A percentile compares a stretch with the other conserved stretches of the same genome.
These are phyloP conservation scores for Articulospora tetracladia DNA, from an alignment of 495 filamentous ascomycete species.

Conservation along the genomic window DNA sequence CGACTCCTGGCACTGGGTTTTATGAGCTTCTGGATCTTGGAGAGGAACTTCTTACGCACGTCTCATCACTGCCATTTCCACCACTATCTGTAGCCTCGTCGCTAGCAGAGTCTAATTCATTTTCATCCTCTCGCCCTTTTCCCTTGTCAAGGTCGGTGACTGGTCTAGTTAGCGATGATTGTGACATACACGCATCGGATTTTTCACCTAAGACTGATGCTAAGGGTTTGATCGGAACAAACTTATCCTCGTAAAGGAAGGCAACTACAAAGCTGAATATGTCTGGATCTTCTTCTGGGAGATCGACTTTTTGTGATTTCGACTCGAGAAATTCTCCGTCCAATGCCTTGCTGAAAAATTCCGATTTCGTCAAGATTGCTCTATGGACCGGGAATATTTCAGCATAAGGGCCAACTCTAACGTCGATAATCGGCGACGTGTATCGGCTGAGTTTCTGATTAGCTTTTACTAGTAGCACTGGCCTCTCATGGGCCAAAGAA, in stretches of 20 bases:
- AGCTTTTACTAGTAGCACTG: neutral
- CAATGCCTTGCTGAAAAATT: constrained; percentile 41
- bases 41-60: constrained; percentile 2
- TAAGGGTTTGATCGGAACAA: constrained; percentile 37
- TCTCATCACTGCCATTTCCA: constrained; percentile 30
- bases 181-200: neutral
- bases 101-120: constrained; percentile 23
- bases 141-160: constrained; percentile 32
- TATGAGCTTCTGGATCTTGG: neutral
- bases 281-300: constrained; percentile 44
- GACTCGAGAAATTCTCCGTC: constrained; percentile 39
- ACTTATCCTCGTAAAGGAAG: constrained; percentile 45
- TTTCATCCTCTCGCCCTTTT: constrained; percentile 31
- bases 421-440: constrained; percentile 37
- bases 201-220: constrained; percentile 33
- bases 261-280: constrained; percentile 47
- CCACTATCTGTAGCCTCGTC: constrained; percentile 32
- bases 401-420: constrained; percentile 35
- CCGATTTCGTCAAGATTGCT: constrained; percentile 36
- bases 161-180: neutral
- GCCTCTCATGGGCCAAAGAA: too few relatives aligned
- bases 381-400: constrained; percentile 42
- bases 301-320: constrained; percentile 35
- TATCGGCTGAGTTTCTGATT: constrained; percentile 29
- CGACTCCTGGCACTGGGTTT: constrained; percentile 30